phyloP scores from a whole-genome alignment of 495 filamentous ascomycete genomes.

The Penicillium alfredii region DNA sequence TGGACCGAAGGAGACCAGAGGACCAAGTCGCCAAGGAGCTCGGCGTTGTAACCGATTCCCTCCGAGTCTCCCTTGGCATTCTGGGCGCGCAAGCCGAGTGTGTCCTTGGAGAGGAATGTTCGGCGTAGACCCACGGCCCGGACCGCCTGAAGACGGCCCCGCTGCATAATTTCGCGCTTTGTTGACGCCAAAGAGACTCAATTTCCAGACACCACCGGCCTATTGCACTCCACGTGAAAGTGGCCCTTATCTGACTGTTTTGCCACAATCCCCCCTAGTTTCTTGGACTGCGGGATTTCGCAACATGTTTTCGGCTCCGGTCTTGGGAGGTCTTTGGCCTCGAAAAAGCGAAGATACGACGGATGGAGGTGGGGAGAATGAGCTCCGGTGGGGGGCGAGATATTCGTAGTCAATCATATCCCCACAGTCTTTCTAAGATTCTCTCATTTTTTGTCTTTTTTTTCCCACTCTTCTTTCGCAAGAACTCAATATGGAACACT shows the following conservation, averaged over 20 bases:
- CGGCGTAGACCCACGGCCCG: background rate
- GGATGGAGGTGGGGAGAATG: too few species aligned
- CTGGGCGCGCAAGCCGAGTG: too few species aligned
- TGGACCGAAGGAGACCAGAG: constrained; percentile 7
- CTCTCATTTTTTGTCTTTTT: background rate
- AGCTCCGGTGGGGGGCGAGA: too few species aligned
- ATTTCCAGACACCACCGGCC: background rate
- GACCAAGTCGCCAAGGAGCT: constrained; percentile 15
- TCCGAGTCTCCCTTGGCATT: constrained; percentile 19
- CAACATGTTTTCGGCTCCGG: too few species aligned
- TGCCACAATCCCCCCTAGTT: too few species aligned
- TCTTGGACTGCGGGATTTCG: too few species aligned
- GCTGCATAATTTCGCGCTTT: too few species aligned
- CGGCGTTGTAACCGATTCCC: constrained; percentile 10
- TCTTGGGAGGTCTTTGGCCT: too few species aligned
- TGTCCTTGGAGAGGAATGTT: constrained; percentile 6
- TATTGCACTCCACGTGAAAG: constrained; percentile 4
- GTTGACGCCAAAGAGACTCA: too few species aligned
- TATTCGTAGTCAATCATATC: background rate
- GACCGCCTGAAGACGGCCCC: background rate
- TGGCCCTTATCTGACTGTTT: too few species aligned
- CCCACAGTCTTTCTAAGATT: background rate
- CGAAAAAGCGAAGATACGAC: too few species aligned
- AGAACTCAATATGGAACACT: constrained; percentile 1
- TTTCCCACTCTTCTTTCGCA: background rate